phyloP scores from a whole-genome alignment of 768 basidiomycete genomes.

The Termitomyces sp. region DNA sequence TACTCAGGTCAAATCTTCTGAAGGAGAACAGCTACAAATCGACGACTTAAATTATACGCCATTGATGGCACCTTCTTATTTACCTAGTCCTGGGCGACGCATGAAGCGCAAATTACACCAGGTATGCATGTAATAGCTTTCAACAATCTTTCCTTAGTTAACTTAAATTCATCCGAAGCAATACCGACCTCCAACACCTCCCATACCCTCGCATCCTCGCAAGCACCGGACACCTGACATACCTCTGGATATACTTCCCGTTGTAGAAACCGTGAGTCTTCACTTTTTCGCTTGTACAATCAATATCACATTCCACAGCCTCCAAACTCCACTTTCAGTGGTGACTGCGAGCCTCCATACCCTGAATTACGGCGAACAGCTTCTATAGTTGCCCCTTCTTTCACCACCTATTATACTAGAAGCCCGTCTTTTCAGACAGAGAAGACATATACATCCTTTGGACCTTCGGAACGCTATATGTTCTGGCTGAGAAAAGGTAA shows the following conservation, averaged over 20 bases:
- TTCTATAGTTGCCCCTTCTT: constrained; percentile 11
- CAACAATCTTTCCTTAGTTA: neutral
- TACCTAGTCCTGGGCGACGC: constrained; percentile 8
- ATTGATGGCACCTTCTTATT: neutral
- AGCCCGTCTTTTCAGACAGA: constrained; percentile 33
- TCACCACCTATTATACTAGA: constrained; percentile 20
- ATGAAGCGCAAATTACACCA: constrained; percentile 20
- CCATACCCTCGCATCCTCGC: constrained; percentile 35
- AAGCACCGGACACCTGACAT: constrained; percentile 22
- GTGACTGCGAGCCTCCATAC: neutral
- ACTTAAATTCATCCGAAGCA: constrained; percentile 25
- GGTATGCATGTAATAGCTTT: constrained; percentile 7
- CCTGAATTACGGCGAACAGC: constrained; percentile 1
- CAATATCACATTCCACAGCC: neutral
- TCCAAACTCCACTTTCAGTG: neutral
- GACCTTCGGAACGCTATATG: constrained; percentile 21
- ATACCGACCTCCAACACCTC: constrained; percentile 60
- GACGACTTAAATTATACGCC: constrained; percentile 4
- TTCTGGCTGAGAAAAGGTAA: constrained; percentile 24
- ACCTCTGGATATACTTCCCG: constrained; percentile 7
- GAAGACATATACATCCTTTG: constrained; percentile 30
- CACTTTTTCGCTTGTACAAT: neutral
- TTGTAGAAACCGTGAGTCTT: neutral
- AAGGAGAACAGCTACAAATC: constrained; percentile 5
- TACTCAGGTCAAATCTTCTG: constrained; percentile 6